Percentiles rank a stretch among this genome's conserved stretches.
Conservation (phyloP, 2,329 filamentous ascomycete species). For the Macrophomina pseudophaseolina region DNA sequence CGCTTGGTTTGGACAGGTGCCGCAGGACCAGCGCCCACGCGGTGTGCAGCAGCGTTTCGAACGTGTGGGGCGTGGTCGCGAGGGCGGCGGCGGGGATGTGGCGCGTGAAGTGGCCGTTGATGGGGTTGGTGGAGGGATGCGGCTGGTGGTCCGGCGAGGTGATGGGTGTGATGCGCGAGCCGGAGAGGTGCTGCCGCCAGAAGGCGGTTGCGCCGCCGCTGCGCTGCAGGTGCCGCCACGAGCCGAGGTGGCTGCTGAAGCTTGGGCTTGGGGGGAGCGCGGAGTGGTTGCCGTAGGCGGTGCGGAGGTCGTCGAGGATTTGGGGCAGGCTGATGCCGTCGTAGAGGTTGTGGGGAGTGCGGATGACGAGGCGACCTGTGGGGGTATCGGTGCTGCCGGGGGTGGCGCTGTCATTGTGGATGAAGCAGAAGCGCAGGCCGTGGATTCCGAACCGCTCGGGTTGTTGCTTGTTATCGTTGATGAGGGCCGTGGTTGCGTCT, state of each 20-base stretch:
- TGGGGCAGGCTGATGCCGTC: constrained; percentile 70
- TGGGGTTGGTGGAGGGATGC: constrained; percentile 46
- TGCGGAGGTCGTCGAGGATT: constrained; percentile 65
- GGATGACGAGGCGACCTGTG: constrained; percentile 58
- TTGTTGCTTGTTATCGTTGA: constrained; percentile 60
- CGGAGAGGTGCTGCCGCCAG: constrained; percentile 63
- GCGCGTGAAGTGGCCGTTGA: neutral
- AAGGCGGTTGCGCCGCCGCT: constrained; percentile 69
- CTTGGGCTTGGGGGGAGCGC: constrained; percentile 40
- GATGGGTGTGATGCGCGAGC: constrained; percentile 49
- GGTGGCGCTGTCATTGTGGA: constrained; percentile 44
- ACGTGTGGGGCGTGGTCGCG: constrained; percentile 40
- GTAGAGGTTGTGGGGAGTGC: constrained; percentile 72
- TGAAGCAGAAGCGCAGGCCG: constrained; percentile 61
- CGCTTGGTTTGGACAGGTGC: constrained; percentile 51
- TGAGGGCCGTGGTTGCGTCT: constrained; percentile 58
- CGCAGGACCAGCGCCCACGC: constrained; percentile 68
- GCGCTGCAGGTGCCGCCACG: constrained; percentile 53
- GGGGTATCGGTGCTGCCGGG: constrained; percentile 30
- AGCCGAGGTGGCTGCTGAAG: constrained; percentile 54
- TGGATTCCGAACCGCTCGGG: constrained; percentile 63
- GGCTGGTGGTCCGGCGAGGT: constrained; percentile 47
- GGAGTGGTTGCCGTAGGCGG: constrained; percentile 52
- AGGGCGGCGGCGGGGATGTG: constrained; percentile 31
- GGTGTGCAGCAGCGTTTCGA: constrained; percentile 65